phyloP scores from a whole-genome alignment of 768 basidiomycete genomes.

The Piloderma croceum region DNA sequence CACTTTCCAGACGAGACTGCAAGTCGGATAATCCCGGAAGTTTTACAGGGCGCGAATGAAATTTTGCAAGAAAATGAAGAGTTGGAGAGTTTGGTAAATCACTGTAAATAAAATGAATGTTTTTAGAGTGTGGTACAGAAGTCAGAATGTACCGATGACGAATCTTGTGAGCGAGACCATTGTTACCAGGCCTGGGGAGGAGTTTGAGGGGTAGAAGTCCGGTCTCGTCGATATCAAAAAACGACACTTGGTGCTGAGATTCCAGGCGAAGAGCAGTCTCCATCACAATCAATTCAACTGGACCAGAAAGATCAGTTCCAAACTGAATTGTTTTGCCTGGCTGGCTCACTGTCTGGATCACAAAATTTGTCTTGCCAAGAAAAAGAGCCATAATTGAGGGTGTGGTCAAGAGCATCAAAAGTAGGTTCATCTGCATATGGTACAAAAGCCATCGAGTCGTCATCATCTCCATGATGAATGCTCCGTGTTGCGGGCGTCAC shows the following conservation, averaged over 20 bases:
- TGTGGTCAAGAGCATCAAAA: constrained; percentile 41
- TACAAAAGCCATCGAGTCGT: constrained; percentile 1
- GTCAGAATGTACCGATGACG: constrained; percentile 17
- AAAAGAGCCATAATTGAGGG: constrained; percentile 36
- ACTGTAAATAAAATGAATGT: constrained; percentile 15
- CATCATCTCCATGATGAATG: constrained; percentile 53
- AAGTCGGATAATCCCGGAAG: constrained; percentile 13
- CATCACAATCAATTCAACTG: constrained; percentile 46
- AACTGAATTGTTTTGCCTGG: neutral
- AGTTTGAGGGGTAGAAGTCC: constrained; percentile 39
- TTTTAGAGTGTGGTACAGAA: constrained; percentile 16
- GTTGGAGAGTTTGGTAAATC: constrained; percentile 25
- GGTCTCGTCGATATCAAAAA: constrained; percentile 44
- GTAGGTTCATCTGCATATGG: constrained; percentile 45
- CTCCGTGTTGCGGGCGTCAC: constrained; percentile 47
- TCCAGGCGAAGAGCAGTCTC: constrained; percentile 44
- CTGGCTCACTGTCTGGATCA: constrained; percentile 37
- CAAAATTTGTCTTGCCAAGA: constrained; percentile 43
- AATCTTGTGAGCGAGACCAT: constrained; percentile 21
- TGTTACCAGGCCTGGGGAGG: constrained; percentile 18
- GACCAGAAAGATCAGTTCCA: constrained; percentile 3
- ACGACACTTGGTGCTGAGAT: constrained; percentile 29
- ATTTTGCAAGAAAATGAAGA: constrained; percentile 19
- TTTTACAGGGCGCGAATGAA: constrained; percentile 7
- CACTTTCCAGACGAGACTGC: constrained; percentile 26